phyloP scores from a whole-genome alignment of 78 protist species.

The Cavenderia fasciculata region DNA sequence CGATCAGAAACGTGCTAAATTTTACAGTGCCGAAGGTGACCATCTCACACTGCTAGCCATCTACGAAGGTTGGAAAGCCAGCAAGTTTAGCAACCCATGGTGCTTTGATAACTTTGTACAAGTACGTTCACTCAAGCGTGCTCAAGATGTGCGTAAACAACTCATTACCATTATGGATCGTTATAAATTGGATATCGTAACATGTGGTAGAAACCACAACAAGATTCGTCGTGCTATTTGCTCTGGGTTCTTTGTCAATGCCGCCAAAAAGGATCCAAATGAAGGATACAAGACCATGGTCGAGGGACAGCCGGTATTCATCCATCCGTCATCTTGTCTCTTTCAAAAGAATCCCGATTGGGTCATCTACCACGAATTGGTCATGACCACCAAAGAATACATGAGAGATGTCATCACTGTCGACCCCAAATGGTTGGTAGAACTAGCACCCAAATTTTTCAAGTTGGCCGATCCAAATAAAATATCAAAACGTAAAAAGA shows the following conservation, averaged over 20 bases:
- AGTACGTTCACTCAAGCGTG: slow-evolving; percentile 92
- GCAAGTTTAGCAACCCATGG: slow-evolving; percentile 93
- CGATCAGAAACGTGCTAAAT: slow-evolving; percentile 94
- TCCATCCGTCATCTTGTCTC: slow-evolving; percentile 98
- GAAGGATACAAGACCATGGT: slow-evolving; percentile 97
- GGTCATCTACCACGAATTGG: slow-evolving; percentile 95
- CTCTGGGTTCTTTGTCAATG: slow-evolving; percentile 96
- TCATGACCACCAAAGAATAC: slow-evolving; percentile 98
- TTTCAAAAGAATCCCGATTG: slow-evolving; percentile 96
- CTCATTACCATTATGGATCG: slow-evolving; percentile 96
- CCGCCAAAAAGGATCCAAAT: slow-evolving; percentile 98
- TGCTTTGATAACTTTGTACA: slow-evolving; percentile 98
- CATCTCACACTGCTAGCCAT: slow-evolving; percentile 97
- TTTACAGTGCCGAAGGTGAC: slow-evolving; percentile 98
- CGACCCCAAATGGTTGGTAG: slow-evolving; percentile 97
- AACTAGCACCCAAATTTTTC: slow-evolving; percentile 96
- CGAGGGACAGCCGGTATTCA: slow-evolving; percentile 93
- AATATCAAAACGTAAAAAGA: slow-evolving; percentile 88
- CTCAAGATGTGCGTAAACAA: slow-evolving; percentile 98
- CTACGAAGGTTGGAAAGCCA: slow-evolving; percentile 95
- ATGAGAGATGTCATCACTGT: slow-evolving; percentile 95
- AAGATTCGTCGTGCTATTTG: slow-evolving; percentile 91
- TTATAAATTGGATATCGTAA: slow-evolving; percentile 83
- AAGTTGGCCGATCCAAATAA: slow-evolving; percentile 82
- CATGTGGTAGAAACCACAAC: slow-evolving; percentile 90